Base-by-base conservation (phyloP, 192 early-diverging fungal species). In the Linnemannia elongata region DNA sequence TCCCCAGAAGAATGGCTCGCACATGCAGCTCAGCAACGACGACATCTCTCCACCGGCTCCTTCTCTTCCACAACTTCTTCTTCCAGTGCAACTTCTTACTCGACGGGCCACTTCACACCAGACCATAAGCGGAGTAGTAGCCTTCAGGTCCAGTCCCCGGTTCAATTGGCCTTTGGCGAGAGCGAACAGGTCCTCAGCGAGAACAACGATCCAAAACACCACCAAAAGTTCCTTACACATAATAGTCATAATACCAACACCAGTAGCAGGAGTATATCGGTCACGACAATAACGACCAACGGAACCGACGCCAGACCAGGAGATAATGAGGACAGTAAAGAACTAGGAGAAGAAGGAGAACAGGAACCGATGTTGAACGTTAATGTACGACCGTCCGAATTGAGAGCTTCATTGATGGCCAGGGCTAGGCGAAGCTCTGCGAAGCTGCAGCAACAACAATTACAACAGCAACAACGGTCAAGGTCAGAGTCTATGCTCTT, bases 1-100 rank as follows among this genome's bases (percentile, higher is more conserved):
- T 86, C 79, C 3, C 84, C 84, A 30, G 84, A 86, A 39, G 77
- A 74, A 36, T 86, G 84, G 84, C 68, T 80, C 24, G 78, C 78
- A 4, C 84, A 86, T 54, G 84, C 84, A 36, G 84, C 84, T 5
- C 75, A 81, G 36, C 84, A 86, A 39, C 84, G 84, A 18, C 74
- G 79, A 5, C 84, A 86, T 38, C 45, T 86, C 57, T 86, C 84
- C 15, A 74, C 75, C 8, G 70, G 75, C 4, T 86, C 84, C 54
- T 74, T 86, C 42, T 81, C 84, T 6, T 86, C 84, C 13, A 54
- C 24, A 1, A 52, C 75, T 27, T 73, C 84, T 3, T 73, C 75
- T 10, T 52, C 49, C 15, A 52, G 49, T 22, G 49, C 49, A 5
- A 22, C 66, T 6, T 69, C 84, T 20, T 39, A 63, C 6, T 36